phyloP scores from a whole-genome alignment of 1,139 yeast genomes.

The Dujonia santamariae region DNA sequence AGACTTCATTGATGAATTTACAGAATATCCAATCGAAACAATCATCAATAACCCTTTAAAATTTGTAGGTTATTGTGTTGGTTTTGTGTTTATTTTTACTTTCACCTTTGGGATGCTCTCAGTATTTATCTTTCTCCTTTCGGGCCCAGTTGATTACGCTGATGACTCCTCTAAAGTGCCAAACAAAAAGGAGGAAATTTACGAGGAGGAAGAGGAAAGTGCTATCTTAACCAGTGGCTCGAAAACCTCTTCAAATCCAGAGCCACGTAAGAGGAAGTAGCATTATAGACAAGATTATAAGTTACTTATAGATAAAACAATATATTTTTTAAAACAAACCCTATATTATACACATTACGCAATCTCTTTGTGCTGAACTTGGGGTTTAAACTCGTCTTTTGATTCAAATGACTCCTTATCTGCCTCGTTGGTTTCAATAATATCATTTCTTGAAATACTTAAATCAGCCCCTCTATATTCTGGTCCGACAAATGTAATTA shows the following conservation, averaged over 20 bases:
- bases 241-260: background rate
- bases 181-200: background rate
- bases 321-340: too few relatives aligned
- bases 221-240: background rate
- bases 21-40: constrained; percentile 40
- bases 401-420: constrained; percentile 13
- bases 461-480: constrained; percentile 50
- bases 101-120: constrained; percentile 40
- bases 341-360: too few relatives aligned
- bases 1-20: constrained; percentile 36
- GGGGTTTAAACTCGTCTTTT: too few relatives aligned
- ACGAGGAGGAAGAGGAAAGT: background rate
- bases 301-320: too few relatives aligned
- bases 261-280: too few relatives aligned
- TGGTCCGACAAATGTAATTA: constrained; percentile 68
- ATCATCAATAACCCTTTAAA: constrained; percentile 45
- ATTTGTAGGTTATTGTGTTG: constrained; percentile 44
- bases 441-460: constrained; percentile 20
- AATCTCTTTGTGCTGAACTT: too few relatives aligned
- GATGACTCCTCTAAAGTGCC: background rate
- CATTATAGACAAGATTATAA: too few relatives aligned
- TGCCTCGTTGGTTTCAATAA: constrained; percentile 14
- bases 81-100: constrained; percentile 37
- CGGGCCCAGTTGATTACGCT: background rate
- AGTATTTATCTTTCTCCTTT: constrained; percentile 22